These are phyloP conservation scores for Melampsora larici-populina DNA, from an alignment of 1,284 basidiomycete genomes.

Conservation along the genomic window DNA sequence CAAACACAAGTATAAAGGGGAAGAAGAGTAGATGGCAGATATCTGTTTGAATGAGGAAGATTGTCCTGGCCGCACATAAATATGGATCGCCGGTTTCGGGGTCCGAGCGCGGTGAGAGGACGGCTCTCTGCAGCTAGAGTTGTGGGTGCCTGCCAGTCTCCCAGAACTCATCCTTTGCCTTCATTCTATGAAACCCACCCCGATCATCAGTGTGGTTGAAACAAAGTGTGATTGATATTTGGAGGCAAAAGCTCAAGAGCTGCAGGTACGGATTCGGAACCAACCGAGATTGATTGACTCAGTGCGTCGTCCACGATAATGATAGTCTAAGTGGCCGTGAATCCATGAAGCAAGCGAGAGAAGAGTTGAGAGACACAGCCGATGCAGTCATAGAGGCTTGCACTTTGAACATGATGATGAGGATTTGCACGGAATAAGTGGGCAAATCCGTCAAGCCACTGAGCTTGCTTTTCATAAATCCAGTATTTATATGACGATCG, in stretches of 20 bases:
- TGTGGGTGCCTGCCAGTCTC: background rate
- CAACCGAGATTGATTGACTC: no score
- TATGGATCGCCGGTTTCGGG: background rate
- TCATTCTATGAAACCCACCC: background rate
- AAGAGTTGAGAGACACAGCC: slow-evolving; percentile 1
- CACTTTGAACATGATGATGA: background rate
- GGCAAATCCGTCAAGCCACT: no score
- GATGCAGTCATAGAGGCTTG: background rate
- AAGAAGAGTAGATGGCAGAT: background rate
- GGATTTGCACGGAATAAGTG: background rate
- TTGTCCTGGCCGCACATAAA: slow-evolving; percentile 4
- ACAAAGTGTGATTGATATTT: background rate
- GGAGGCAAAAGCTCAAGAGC: background rate
- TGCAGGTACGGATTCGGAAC: no score
- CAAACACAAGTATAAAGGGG: background rate
- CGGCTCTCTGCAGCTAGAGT: background rate
- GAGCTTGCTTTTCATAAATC: background rate
- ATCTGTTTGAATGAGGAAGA: slow-evolving; percentile 1
- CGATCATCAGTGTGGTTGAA: background rate
- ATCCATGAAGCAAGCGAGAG: slow-evolving; percentile 3
- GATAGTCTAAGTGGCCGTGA: slow-evolving; percentile 1
- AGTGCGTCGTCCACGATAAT: background rate
- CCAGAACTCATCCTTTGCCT: background rate
- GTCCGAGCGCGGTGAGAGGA: slow-evolving; percentile 4
- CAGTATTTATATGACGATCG: background rate